phyloP scores from a whole-genome alignment of 345 rosid species.

The Hypericum perforatum region DNA sequence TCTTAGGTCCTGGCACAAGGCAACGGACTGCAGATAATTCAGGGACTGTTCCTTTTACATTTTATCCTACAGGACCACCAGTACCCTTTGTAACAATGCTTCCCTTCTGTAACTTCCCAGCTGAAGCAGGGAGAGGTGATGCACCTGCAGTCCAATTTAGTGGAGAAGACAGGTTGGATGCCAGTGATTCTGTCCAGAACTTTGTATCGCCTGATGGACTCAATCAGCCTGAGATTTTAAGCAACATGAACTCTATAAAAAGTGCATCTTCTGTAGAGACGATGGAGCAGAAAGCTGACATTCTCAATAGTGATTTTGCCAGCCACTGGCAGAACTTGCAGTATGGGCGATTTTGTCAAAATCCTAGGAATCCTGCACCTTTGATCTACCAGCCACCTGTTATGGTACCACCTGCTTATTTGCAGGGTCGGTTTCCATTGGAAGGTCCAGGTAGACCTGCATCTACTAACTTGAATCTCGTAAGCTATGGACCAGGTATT shows the following conservation, averaged over 20 bases:
- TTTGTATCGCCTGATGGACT: slow-evolving; percentile 3
- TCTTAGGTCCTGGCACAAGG: slow-evolving; percentile 9
- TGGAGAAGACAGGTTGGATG: slow-evolving; percentile 1
- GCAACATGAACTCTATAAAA: slow-evolving; percentile 4
- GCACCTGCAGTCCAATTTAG: slow-evolving; percentile 1
- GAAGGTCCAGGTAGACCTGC: slow-evolving; percentile 15
- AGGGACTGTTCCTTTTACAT: slow-evolving; percentile 4
- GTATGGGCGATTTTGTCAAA: slow-evolving; percentile 19
- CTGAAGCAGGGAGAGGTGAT: slow-evolving; percentile 9
- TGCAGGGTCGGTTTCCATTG: slow-evolving; percentile 11
- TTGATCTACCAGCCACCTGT: slow-evolving; percentile 6
- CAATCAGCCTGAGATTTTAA: slow-evolving; percentile 5
- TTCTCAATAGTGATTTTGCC: slow-evolving; percentile 17
- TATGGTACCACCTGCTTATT: slow-evolving; percentile 10
- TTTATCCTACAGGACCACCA: slow-evolving; percentile 18
- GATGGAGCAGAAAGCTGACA: slow-evolving; percentile 13
- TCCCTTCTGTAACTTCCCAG: slow-evolving; percentile 14
- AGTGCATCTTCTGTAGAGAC: slow-evolving; percentile 4
- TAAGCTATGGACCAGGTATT: slow-evolving; percentile 11
- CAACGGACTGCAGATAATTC: neutral
- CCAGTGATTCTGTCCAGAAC: neutral
- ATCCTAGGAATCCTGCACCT: slow-evolving; percentile 5
- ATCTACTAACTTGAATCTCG: slow-evolving; percentile 3
- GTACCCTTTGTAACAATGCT: slow-evolving; percentile 17
- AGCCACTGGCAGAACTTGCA: slow-evolving; percentile 24